These are phyloP conservation scores for Agrostemma githago DNA, from an alignment of 148 eudicot species.

Conservation along the genomic window DNA sequence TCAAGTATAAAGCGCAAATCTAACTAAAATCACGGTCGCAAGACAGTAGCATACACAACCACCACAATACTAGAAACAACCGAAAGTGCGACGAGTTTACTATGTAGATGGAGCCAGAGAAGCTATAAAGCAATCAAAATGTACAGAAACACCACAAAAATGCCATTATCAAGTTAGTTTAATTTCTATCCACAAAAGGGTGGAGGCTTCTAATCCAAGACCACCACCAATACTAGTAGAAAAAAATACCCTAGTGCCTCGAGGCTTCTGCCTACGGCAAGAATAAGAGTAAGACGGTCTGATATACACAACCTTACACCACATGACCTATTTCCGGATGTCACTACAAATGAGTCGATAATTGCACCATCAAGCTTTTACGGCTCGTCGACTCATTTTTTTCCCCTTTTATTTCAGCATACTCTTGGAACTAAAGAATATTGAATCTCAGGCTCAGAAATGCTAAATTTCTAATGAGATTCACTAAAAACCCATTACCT, in stretches of 20 bases:
- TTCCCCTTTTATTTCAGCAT: not conserved
- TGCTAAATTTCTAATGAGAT: conserved; percentile 2
- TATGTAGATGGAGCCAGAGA: too few relatives aligned
- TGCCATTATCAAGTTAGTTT: not conserved
- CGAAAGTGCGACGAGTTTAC: too few relatives aligned
- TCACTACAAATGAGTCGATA: not conserved
- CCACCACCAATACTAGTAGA: not conserved
- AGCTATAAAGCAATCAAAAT: too few relatives aligned
- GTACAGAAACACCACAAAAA: conserved; percentile 2
- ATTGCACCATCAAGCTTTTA: not conserved
- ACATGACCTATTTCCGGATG: not conserved
- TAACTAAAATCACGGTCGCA: too few relatives aligned
- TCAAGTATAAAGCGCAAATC: too few relatives aligned
- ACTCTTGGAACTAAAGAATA: not conserved
- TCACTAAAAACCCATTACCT: conserved; percentile 53
- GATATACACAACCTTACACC: not conserved
- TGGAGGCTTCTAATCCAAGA: not conserved
- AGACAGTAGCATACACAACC: too few relatives aligned
- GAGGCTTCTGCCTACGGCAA: not conserved
- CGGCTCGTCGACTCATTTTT: not conserved
- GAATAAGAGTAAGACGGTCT: not conserved
- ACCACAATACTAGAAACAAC: too few relatives aligned
- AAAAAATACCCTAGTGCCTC: not conserved
- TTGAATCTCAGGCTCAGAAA: not conserved
- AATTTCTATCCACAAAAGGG: not conserved